Evolutionary conservation across 2,329 filamentous ascomycete genomes (phyloP).

Genomic region (Coleophoma crateriformis): DNA sequence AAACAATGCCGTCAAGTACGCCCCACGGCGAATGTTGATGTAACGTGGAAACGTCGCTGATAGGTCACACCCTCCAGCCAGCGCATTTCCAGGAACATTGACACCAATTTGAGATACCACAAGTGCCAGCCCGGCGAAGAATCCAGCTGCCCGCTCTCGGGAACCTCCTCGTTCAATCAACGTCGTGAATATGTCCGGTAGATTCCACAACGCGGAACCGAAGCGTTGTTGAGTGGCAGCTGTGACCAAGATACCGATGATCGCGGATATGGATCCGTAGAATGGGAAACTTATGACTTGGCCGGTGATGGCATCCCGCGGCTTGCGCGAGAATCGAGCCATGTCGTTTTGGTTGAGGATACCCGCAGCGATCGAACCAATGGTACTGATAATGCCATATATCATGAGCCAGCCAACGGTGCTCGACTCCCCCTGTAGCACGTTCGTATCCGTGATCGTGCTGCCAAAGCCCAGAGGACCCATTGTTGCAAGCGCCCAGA

Average conservation of each 20-base stretch:
- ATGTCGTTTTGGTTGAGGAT: conserved; percentile 39
- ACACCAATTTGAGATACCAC: conserved; percentile 31
- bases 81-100: conserved; percentile 31
- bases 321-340: conserved; percentile 33
- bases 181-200: conserved; percentile 28
- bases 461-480: conserved; percentile 10
- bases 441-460: conserved; percentile 1
- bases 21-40: conserved; percentile 49
- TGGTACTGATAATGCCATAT: conserved; percentile 32
- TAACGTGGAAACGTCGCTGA: conserved; percentile 37
- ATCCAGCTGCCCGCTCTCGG: conserved; percentile 30
- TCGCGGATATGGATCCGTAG: conserved; percentile 28
- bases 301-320: conserved; percentile 33
- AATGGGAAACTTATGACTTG: conserved; percentile 32
- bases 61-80: conserved; percentile 34
- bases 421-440: conserved; percentile 21
- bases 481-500: conserved; percentile 28
- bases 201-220: conserved; percentile 38
- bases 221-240: conserved; percentile 40
- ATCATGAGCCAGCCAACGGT: conserved; percentile 30
- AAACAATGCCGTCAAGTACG: conserved; percentile 39
- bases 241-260: conserved; percentile 35
- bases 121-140: conserved; percentile 32
- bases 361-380: conserved; percentile 37
- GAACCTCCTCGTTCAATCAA: conserved; percentile 25